A percentile compares a stretch with the other conserved stretches of the same genome.
phyloP scores from a whole-genome alignment of 768 basidiomycete genomes.

The Naematelia aurantialba region DNA sequence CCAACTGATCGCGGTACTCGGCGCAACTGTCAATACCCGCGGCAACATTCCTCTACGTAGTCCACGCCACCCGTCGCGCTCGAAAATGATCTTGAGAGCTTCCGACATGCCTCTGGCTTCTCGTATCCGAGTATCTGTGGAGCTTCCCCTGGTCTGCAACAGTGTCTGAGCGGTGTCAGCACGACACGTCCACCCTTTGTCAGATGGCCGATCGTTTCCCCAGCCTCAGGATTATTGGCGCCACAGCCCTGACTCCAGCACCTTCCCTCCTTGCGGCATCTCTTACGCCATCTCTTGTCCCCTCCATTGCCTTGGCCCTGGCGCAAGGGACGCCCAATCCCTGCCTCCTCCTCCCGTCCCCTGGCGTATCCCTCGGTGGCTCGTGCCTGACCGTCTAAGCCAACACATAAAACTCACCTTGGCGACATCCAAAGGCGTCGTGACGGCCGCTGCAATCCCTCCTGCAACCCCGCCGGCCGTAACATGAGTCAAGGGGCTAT shows the following conservation, averaged over 20 bases:
- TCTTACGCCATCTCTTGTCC: no score
- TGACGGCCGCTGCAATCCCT: slow-evolving; percentile 88
- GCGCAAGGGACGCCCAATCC: no score
- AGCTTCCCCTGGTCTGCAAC: slow-evolving; percentile 88
- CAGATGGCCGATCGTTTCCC: no score
- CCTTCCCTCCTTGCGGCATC: background rate
- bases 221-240: no score
- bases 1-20: slow-evolving; percentile 96
- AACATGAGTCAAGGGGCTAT: slow-evolving; percentile 91
- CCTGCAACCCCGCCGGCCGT: slow-evolving; percentile 88
- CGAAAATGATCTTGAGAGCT: slow-evolving; percentile 83
- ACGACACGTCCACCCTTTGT: background rate
- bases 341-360: no score
- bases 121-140: slow-evolving; percentile 78
- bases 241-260: no score
- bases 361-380: no score
- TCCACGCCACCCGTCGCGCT: slow-evolving; percentile 76
- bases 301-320: no score
- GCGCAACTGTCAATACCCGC: slow-evolving; percentile 89
- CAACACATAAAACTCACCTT: slow-evolving; percentile 55
- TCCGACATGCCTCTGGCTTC: slow-evolving; percentile 77
- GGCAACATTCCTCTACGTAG: slow-evolving; percentile 85
- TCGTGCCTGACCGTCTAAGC: no score
- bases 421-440: slow-evolving; percentile 93
- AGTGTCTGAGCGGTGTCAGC: slow-evolving; percentile 59